Evolutionary conservation across 352 stramenopile genomes (phyloP).

Genomic region (Globisporangium cederbergense): DNA sequence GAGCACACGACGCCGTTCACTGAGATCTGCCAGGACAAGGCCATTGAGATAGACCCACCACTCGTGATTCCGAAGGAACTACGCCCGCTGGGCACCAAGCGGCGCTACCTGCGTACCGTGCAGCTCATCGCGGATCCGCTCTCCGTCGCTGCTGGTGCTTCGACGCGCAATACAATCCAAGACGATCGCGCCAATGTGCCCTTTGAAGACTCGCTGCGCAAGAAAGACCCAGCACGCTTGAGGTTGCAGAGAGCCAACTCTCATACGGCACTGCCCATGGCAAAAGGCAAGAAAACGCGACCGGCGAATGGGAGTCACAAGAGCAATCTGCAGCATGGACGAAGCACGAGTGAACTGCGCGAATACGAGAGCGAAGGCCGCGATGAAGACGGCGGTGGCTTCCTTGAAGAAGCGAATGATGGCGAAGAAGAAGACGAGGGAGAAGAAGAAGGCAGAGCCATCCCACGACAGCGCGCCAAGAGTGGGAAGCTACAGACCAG

Average conservation of each 20-base stretch:
- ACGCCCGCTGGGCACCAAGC: conserved; percentile 38
- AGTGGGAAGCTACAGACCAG: conserved; percentile 10
- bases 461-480: conserved; percentile 6
- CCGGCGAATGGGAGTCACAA: neutral
- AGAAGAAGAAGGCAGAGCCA: neutral
- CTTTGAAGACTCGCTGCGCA: conserved; percentile 14
- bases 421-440: neutral
- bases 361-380: neutral
- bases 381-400: neutral
- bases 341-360: neutral
- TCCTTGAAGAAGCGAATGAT: neutral
- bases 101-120: conserved; percentile 58
- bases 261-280: neutral
- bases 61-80: conserved; percentile 56
- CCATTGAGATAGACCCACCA: conserved; percentile 40
- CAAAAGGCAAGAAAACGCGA: neutral
- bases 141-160: neutral
- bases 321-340: neutral
- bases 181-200: neutral
- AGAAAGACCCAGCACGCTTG: neutral
- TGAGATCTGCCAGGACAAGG: conserved; percentile 28
- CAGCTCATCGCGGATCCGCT: conserved; percentile 43
- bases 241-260: conserved; percentile 10
- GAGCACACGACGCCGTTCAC: conserved; percentile 35
- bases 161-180: neutral